Base-by-base conservation (phyloP, 495 filamentous ascomycete genomes). In the Evernia prunastri region DNA sequence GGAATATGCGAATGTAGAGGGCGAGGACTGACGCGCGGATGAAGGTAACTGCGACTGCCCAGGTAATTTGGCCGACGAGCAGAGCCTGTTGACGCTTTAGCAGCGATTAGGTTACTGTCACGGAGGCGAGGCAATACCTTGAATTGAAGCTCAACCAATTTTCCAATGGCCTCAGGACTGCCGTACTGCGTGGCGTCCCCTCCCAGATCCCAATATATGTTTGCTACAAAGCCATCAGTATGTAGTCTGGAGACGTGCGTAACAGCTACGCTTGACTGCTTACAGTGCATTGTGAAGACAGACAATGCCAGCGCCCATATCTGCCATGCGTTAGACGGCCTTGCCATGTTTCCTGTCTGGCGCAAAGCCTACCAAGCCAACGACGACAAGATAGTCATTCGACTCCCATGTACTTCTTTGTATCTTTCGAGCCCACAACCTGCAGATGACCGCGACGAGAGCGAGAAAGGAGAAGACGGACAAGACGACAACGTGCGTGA, bases 1-100 rank as follows among this genome's bases (percentile, higher is more conserved):
- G 58, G 64, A 79, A 74, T 58, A 79, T 77, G 29, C 74, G 77
- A 1, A 73, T 61, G 58, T 79, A 80, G 53, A 80, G 75, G 51
- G 75, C 62, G n/a, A 80, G 68, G n/a, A 80, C 65, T 6, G 76
- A 77, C 9, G 76, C 58, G 54, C 77, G 76, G 58, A 74, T 70
- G 53, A 72, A 65, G 54, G 72, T 74, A 56, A 70, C 66, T 27
- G 61, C 49, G 60, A 69, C 68, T 13, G 68, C 71, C 54, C 69
- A 75, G 20, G 72, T 56, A 12, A 71, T 58, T 66, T 71, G 45
- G n/a, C 63, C 63, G 25, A 66, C 35, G 17, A 69, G 10, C n/a
- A 58, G 13, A 20, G 49, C 53, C 63, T 64, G 12, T 23, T 25
- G 39, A 35, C 6, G 40, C 12, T 17, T 49, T 60, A 64, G 62